Base-by-base conservation (phyloP, 768 basidiomycete species). In the Mycena pura region DNA sequence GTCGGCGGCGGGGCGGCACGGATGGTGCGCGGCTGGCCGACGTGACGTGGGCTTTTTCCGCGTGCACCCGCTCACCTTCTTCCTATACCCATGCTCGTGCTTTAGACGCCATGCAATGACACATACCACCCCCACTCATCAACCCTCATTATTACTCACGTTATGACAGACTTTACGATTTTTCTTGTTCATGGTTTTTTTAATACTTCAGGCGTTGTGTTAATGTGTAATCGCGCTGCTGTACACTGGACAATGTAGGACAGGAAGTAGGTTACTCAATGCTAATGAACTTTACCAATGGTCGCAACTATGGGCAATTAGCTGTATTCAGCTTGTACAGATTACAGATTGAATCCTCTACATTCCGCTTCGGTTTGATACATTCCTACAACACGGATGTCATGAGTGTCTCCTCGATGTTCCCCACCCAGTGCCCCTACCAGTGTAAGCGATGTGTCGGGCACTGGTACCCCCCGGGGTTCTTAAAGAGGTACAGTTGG, bases 1-100 rank as follows among this genome's bases (percentile, higher is more conserved):
- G 83, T 93, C 10, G 87, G 88, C 5, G 88, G 88, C 44, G 90
- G 89, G 10, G 91, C 90, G 27, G 91, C 88, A 27, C 78, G 91
- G 65, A 86, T 89, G 31, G 89, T 86, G 11, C 81, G 89, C 45
- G 91, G 91, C 13, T 92, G 89, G 88, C 91, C 90, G 45, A 90
- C 90, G 55, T 91, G 73, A 60, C 15, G 15, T 13, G 3, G 22
- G 28, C 10, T 6, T 1, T 5, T 53, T 3, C 3, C 15, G 38
- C 21, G 13, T 17, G n/a, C 8, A 7, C 34, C 27, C 25, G 27
- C 38, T 13, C 22, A n/a, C 24, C 17, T 8, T 11, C 25, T 5
- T 10, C 39, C 25, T 32, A 51, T 44, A 51, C 49, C 41, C 49
- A 58, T 58, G 43, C 56, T 38, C 43, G 8, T 17, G 40, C 40